Percentiles rank a stretch among this genome's conserved stretches.
Conservation (phyloP, 495 filamentous ascomycete genomes). For the Melanomma pulvis-pyrius region DNA sequence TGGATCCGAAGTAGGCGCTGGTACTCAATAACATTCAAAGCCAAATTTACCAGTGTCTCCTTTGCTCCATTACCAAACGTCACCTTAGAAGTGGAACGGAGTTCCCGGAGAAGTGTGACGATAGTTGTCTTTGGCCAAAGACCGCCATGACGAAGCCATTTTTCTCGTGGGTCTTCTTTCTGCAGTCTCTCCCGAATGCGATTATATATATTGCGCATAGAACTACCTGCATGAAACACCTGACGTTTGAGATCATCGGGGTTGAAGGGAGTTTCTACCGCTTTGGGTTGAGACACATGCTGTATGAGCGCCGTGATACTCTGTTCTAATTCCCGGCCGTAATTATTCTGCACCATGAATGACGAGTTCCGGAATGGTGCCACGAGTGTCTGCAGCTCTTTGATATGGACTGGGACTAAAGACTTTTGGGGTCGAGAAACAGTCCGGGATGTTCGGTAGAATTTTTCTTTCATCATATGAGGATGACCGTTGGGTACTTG, state of each 20-base stretch:
- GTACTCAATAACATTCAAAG: conserved; percentile 47
- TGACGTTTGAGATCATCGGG: neutral
- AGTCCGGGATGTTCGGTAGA: too few species aligned
- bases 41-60: conserved; percentile 50
- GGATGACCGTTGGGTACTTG: too few species aligned
- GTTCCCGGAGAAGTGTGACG: conserved; percentile 54
- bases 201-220: conserved; percentile 15
- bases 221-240: neutral
- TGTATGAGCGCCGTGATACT: conserved; percentile 13
- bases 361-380: neutral
- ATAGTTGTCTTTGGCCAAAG: conserved; percentile 60
- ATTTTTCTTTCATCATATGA: too few species aligned
- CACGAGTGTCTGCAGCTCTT: neutral
- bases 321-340: conserved; percentile 10
- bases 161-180: conserved; percentile 39
- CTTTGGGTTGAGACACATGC: neutral
- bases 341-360: conserved; percentile 4
- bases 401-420: neutral
- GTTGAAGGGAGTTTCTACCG: neutral
- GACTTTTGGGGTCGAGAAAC: too few species aligned
- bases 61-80: conserved; percentile 51
- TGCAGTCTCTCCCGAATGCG: conserved; percentile 41
- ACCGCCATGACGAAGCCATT: conserved; percentile 54
- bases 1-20: conserved; percentile 52
- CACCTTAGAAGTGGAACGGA: conserved; percentile 48